Percentiles rank a stretch among this genome's conserved stretches.
Conservation (phyloP, 1,139 yeast species). For the Candida gigantensis region DNA sequence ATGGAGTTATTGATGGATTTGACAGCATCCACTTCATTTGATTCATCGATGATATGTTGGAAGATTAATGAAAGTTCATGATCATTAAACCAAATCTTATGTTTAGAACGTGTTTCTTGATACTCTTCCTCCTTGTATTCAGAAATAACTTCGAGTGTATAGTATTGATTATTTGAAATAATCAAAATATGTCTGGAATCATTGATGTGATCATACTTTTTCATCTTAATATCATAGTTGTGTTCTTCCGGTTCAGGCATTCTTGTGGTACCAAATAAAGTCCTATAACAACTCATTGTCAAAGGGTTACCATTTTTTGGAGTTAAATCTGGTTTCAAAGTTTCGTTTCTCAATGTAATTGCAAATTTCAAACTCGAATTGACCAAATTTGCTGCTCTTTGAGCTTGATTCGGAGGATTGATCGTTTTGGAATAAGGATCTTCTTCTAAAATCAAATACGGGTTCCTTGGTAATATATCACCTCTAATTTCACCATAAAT, state of each 20-base stretch:
- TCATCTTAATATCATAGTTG: conserved; percentile 29
- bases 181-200: conserved; percentile 54
- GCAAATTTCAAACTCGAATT: conserved; percentile 67
- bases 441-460: conserved; percentile 69
- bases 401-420: conserved; percentile 64
- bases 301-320: conserved; percentile 52
- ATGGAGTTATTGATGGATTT: conserved; percentile 55
- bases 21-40: conserved; percentile 38
- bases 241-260: conserved; percentile 44
- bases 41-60: conserved; percentile 48
- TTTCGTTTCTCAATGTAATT: conserved; percentile 54
- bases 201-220: conserved; percentile 25
- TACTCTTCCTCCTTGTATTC: conserved; percentile 32
- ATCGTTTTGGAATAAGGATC: conserved; percentile 62
- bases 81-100: conserved; percentile 50
- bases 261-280: conserved; percentile 69
- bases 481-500: conserved; percentile 66
- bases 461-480: conserved; percentile 73
- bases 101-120: conserved; percentile 24
- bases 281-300: conserved; percentile 67
- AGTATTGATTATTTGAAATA: conserved; percentile 64
- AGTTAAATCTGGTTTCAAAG: conserved; percentile 57
- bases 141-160: conserved; percentile 57
- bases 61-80: conserved; percentile 56
- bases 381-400: conserved; percentile 65